phyloP scores from a whole-genome alignment of 805 yeast species.

The Zygoascus flipseniorum region DNA sequence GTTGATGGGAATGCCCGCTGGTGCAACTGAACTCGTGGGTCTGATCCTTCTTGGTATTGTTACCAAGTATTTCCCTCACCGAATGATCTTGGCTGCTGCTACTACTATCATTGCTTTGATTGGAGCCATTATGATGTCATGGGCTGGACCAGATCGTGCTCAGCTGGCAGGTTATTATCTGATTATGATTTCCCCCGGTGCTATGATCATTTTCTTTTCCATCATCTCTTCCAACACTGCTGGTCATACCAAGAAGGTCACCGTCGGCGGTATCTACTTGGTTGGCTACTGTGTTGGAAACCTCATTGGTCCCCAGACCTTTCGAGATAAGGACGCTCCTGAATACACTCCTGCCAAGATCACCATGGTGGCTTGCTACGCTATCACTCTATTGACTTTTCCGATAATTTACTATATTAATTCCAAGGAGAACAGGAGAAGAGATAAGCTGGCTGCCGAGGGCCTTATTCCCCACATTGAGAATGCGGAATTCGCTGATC shows the following conservation, averaged over 20 bases:
- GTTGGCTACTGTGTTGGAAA: conserved; percentile 57
- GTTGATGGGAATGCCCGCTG: conserved; percentile 37
- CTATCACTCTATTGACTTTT: neutral
- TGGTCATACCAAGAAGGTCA: conserved; percentile 46
- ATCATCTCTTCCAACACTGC: conserved; percentile 38
- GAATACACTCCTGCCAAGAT: conserved; percentile 9
- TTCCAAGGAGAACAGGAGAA: neutral
- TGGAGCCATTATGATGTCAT: conserved; percentile 10
- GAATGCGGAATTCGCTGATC: conserved; percentile 27
- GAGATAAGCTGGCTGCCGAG: conserved; percentile 3
- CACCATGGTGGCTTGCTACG: conserved; percentile 3
- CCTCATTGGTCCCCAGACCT: conserved; percentile 61
- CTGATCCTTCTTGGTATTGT: conserved; percentile 4
- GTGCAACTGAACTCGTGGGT: conserved; percentile 15
- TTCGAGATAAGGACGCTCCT: conserved; percentile 21
- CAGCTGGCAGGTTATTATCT: conserved; percentile 10
- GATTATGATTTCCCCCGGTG: neutral
- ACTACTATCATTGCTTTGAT: neutral
- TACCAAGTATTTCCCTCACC: neutral
- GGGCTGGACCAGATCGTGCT: neutral
- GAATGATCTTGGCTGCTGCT: neutral
- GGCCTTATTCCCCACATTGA: neutral
- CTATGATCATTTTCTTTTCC: conserved; percentile 23
- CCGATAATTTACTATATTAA: neutral
- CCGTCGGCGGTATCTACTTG: conserved; percentile 44